A percentile compares a stretch with the other conserved stretches of the same genome.
Conservation (phyloP, 2,329 filamentous ascomycete species). For the Ascomycota sp. region DNA sequence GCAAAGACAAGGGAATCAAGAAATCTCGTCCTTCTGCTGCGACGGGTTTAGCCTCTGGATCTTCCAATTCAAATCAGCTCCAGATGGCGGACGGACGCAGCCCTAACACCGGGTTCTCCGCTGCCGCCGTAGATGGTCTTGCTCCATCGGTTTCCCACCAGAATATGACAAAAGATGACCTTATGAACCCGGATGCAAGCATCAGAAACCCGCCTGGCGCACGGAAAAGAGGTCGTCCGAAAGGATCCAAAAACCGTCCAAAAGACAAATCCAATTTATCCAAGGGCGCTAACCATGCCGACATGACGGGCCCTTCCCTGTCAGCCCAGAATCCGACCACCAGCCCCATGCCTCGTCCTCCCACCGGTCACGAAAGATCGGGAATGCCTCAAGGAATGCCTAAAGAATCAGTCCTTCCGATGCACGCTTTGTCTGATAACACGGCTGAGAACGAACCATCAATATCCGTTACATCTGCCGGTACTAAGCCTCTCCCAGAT, state of each 20-base stretch:
- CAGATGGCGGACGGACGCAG: not conserved
- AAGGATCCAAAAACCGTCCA: constrained; percentile 22
- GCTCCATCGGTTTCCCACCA: not conserved
- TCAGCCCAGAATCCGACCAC: not conserved
- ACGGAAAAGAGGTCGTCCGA: constrained; percentile 18
- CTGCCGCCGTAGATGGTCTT: not conserved
- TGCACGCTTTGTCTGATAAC: not conserved
- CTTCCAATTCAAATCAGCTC: constrained; percentile 1
- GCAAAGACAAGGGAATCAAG: constrained; percentile 29
- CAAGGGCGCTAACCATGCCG: not conserved
- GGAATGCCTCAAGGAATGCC: not conserved
- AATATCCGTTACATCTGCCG: not conserved
- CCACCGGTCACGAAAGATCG: not conserved
- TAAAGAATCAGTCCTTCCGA: not conserved
- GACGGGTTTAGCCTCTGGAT: constrained; percentile 1
- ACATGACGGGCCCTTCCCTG: not conserved
- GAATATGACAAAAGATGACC: not conserved
- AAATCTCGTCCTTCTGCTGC: constrained; percentile 11
- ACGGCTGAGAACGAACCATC: not conserved
- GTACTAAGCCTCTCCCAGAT: not conserved
- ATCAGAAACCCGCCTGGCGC: constrained; percentile 5
- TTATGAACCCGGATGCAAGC: constrained; percentile 3
- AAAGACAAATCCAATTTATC: constrained; percentile 7
- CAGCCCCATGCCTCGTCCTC: constrained; percentile 1
- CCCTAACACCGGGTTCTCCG: not conserved